A percentile compares a stretch with the other conserved stretches of the same genome.
Evolutionary conservation across 78 protist species (phyloP).

Genomic region (Dictyostelium firmibasis): DNA sequence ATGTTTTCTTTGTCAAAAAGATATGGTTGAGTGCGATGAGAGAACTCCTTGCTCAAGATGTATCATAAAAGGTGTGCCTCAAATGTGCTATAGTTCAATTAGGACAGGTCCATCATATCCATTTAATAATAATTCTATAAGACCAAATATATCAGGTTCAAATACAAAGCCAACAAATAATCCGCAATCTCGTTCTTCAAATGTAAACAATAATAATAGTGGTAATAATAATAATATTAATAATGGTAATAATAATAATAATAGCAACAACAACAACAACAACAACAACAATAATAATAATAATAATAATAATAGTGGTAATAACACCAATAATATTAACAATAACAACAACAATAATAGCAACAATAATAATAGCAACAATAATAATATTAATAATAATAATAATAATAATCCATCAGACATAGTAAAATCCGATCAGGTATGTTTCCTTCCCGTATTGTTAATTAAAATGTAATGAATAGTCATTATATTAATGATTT

Average conservation of each 20-base stretch:
- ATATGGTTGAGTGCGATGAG: constrained; percentile 46
- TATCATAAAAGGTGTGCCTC: constrained; percentile 33
- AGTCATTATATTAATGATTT: too few relatives aligned
- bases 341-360: not conserved
- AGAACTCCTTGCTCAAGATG: constrained; percentile 45
- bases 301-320: constrained; percentile 3
- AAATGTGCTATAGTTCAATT: constrained; percentile 36
- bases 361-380: not conserved
- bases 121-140: not conserved
- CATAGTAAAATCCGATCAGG: constrained; percentile 3
- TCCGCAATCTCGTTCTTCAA: not conserved
- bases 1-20: constrained; percentile 56
- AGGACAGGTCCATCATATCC: not conserved
- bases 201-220: not conserved
- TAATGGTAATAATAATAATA: not conserved
- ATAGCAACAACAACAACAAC: not conserved
- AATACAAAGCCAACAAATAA: not conserved
- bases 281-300: not conserved
- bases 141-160: not conserved
- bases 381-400: not conserved
- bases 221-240: not conserved
- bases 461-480: too few relatives aligned
- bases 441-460: too few relatives aligned
- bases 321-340: not conserved
- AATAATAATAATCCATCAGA: not conserved